Percentiles rank a stretch among this genome's conserved stretches.
Conservation (phyloP, 2,329 filamentous ascomycete species). For the Diaporthe batatas region DNA sequence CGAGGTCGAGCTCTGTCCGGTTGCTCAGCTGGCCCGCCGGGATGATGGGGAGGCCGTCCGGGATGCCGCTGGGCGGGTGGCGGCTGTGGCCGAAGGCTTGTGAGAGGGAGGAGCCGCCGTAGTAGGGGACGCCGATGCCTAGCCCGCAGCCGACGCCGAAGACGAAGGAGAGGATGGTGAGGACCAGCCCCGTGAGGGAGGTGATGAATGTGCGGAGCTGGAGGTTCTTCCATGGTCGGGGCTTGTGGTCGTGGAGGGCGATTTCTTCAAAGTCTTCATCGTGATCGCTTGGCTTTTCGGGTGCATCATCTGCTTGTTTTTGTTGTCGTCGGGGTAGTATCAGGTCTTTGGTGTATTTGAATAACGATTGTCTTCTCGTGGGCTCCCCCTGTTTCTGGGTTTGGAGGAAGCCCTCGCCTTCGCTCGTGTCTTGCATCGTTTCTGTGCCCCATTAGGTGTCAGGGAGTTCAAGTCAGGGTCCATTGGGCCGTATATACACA, state of each 20-base stretch:
- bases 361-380: neutral
- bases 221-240: neutral
- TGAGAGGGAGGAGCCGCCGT: slow-evolving; percentile 30
- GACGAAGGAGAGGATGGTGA: slow-evolving; percentile 35
- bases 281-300: neutral
- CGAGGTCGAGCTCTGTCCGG: slow-evolving; percentile 43
- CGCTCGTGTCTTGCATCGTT: slow-evolving; percentile 33
- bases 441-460: neutral
- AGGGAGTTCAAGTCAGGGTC: neutral
- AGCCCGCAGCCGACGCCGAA: slow-evolving; percentile 40
- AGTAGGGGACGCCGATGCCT: slow-evolving; percentile 40
- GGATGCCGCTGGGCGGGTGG: slow-evolving; percentile 44
- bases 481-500: neutral
- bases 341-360: neutral
- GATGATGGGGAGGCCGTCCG: slow-evolving; percentile 45
- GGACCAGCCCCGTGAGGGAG: slow-evolving; percentile 31
- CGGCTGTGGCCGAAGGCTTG: neutral
- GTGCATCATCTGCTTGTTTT: neutral
- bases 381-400: slow-evolving; percentile 8
- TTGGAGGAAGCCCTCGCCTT: slow-evolving; percentile 36
- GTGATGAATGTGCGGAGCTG: slow-evolving; percentile 33
- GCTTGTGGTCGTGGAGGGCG: slow-evolving; percentile 3
- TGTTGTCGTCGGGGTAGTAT: neutral
- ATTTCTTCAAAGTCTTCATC: slow-evolving; percentile 22
- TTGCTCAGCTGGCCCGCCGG: slow-evolving; percentile 41